These are phyloP conservation scores for Phytophthora sansomeana DNA, from an alignment of 352 stramenopile species.

Conservation along the genomic window DNA sequence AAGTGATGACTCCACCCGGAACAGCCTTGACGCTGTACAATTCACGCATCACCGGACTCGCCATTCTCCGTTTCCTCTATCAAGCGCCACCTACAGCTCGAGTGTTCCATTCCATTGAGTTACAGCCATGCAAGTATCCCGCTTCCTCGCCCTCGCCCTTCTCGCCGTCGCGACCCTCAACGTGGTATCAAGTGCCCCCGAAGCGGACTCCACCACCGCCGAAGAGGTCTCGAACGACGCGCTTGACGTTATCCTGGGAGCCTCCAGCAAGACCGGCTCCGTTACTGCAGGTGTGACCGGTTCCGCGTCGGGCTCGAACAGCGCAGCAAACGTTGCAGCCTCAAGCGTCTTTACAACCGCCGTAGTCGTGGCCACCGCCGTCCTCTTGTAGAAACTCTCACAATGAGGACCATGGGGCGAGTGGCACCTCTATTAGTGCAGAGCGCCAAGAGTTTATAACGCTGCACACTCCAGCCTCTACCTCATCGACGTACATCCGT, in stretches of 20 bases:
- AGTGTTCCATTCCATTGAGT: conserved; percentile 4
- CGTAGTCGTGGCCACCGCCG: conserved; percentile 7
- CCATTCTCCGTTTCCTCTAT: conserved; percentile 21
- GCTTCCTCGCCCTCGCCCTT: conserved; percentile 10
- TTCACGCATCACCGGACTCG: not conserved
- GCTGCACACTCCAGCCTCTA: not conserved
- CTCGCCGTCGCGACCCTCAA: conserved; percentile 12
- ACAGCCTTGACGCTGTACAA: not conserved
- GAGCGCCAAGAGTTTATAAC: conserved; percentile 1
- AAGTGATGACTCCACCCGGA: conserved; percentile 13
- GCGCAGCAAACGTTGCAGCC: conserved; percentile 8
- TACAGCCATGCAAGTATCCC: conserved; percentile 26
- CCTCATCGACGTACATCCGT: not conserved
- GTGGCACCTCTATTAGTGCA: conserved; percentile 16
- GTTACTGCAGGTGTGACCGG: conserved; percentile 4
- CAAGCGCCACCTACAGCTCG: conserved; percentile 10
- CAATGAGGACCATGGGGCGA: too few species aligned
- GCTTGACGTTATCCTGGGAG: conserved; percentile 34
- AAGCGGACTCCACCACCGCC: conserved; percentile 21
- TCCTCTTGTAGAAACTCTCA: conserved; percentile 12
- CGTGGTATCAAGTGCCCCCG: conserved; percentile 7
- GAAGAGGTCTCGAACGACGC: conserved; percentile 18
- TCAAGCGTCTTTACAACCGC: conserved; percentile 16
- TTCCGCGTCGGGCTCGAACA: conserved; percentile 16
- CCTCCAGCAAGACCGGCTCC: conserved; percentile 17